Evolutionary conservation across 2,329 filamentous ascomycete species (phyloP).

Genomic region (Arthrobotrys sinensis): DNA sequence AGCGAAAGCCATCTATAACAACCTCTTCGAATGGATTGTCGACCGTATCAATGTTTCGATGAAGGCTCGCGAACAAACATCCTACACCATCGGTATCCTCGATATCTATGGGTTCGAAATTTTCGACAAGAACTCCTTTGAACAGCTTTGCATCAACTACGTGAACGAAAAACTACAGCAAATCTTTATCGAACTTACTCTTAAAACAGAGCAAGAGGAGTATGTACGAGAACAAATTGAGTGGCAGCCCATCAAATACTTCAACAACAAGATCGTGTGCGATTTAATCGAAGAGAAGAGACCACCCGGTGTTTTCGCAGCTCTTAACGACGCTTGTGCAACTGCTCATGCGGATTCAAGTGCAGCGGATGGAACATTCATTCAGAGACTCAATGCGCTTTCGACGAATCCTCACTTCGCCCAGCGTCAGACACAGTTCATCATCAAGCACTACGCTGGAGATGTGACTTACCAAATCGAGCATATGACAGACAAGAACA

Average conservation of each 20-base stretch:
- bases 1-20: conserved; percentile 98
- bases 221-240: conserved; percentile 96
- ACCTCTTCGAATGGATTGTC: conserved; percentile 97
- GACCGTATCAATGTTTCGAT: conserved; percentile 95
- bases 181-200: conserved; percentile 99
- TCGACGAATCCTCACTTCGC: conserved; percentile 97
- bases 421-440: conserved; percentile 86
- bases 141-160: conserved; percentile 99
- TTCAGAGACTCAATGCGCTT: conserved; percentile 90
- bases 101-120: conserved; percentile 99
- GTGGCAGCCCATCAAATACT: conserved; percentile 99
- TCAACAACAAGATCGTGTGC: conserved; percentile 98
- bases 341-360: conserved; percentile 79
- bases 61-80: conserved; percentile 84
- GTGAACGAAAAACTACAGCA: conserved; percentile 99
- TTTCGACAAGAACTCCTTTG: conserved; percentile 99
- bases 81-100: conserved; percentile 94
- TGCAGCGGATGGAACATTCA: conserved; percentile 93
- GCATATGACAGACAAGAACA: conserved; percentile 99
- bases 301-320: conserved; percentile 92
- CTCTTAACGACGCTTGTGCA: conserved; percentile 96
- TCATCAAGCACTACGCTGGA: conserved; percentile 97
- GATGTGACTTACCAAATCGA: conserved; percentile 99
- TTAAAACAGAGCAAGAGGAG: conserved; percentile 98
- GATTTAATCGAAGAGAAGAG: conserved; percentile 97